Conservation (phyloP, 306 rosid species). For the Cucurbita pepo region DNA sequence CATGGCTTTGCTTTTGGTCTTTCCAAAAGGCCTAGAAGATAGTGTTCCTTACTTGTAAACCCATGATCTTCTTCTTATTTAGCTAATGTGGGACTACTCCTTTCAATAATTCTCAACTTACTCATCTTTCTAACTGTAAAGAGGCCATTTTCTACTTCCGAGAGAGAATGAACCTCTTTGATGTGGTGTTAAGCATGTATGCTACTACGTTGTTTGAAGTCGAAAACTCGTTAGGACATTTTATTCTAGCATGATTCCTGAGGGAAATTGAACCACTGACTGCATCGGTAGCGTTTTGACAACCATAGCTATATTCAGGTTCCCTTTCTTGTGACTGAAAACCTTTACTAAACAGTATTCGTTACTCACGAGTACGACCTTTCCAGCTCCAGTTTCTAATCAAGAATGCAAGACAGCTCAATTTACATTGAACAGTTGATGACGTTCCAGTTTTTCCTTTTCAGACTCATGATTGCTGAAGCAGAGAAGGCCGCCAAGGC, state of each 20-base stretch:
- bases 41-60: too few relatives aligned
- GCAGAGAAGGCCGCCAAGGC: slow-evolving; percentile 91
- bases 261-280: neutral
- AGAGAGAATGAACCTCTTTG: neutral
- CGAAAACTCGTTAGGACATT: neutral
- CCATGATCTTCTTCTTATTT: too few relatives aligned
- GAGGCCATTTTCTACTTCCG: too few relatives aligned
- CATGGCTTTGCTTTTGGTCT: too few relatives aligned
- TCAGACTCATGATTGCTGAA: slow-evolving; percentile 79
- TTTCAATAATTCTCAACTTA: too few relatives aligned
- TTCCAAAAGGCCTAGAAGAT: too few relatives aligned
- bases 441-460: slow-evolving; percentile 5
- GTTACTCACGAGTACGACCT: neutral
- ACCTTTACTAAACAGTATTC: neutral
- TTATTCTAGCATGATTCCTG: neutral
- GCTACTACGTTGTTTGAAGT: neutral
- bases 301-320: neutral
- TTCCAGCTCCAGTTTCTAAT: neutral
- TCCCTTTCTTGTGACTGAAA: neutral
- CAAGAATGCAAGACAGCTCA: neutral
- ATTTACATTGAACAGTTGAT: neutral
- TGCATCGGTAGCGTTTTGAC: neutral
- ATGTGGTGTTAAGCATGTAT: neutral
- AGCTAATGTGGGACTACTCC: too few relatives aligned
- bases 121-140: too few relatives aligned